Conservation (phyloP, 108 stramenopile genomes). For the Nitzschia putrida region DNA sequence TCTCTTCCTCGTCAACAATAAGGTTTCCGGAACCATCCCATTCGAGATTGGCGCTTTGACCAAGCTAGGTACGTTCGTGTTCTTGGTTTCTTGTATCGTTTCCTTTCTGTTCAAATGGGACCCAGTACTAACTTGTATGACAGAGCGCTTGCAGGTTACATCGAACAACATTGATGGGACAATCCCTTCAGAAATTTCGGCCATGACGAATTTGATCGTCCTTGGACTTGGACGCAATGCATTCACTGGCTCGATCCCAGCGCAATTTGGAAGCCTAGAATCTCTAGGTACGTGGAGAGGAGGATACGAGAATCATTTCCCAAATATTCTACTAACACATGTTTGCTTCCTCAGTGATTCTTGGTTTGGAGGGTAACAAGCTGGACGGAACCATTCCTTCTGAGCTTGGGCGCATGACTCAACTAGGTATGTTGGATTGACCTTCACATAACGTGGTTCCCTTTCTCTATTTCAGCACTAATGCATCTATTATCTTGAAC, state of each 20-base stretch:
- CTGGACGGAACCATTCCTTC: slow-evolving; percentile 22
- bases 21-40: slow-evolving; percentile 36
- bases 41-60: slow-evolving; percentile 6
- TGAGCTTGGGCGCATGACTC: background rate
- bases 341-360: background rate
- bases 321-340: background rate
- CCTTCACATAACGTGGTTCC: too few relatives aligned
- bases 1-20: slow-evolving; percentile 3
- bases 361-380: slow-evolving; percentile 27
- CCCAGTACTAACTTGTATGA: background rate
- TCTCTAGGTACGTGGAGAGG: background rate
- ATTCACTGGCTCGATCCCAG: background rate
- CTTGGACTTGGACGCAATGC: slow-evolving; percentile 17
- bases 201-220: slow-evolving; percentile 7
- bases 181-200: slow-evolving; percentile 18
- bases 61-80: slow-evolving; percentile 5
- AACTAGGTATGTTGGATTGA: background rate
- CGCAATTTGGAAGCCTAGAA: background rate
- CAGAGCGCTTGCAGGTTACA: slow-evolving; percentile 7
- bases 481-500: background rate
- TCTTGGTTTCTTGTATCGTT: background rate
- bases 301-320: background rate
- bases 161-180: slow-evolving; percentile 15
- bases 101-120: too few relatives aligned
- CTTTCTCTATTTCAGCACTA: background rate